Evolutionary conservation across 805 yeast species (phyloP), one percentile per base, ranked within the genome.

Genomic region (Kodamaea laetipori): DNA sequence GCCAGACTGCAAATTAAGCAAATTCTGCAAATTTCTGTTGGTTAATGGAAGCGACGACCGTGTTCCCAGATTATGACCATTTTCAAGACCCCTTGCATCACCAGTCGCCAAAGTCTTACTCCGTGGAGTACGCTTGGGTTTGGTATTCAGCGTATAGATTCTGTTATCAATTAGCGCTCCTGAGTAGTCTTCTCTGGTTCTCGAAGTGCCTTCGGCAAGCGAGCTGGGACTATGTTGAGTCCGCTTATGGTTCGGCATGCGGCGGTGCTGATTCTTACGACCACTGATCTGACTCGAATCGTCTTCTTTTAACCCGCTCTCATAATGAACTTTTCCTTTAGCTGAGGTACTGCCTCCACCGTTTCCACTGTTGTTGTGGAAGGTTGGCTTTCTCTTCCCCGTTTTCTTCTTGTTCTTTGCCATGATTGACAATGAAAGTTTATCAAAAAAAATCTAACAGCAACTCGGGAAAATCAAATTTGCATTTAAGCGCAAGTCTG

Each of bases 81-180:
- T 21, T 8, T 21, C 24, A 21, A 21, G 6, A 21, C 8, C 24
- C 24, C 8, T 21, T 8, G 6, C 8, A 8, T 21, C 24, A 8
- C 8, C 24, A 6, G 24, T 21, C 8, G 24, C 24, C 24, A 21
- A 21, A 21, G 24, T 21, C 24, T 21, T 21, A 8, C 24, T 6
- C n/a, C 6, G 11, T 3, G 34, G 17, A 30, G 34, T 13, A 19
- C 39, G 37, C 11, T 33, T 38, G 9, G 31, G 37, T 13, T 41
- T 41, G 18, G 32, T 15, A 4, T 15, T 15, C 8, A 32, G 15
- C 42, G 63, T 61, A 21, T 56, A 50, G 33, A 48, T 48, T 26
- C 71, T 47, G 46, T 66, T 68, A 44, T 67, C 73, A 21, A 62
- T 57, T 41, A 44, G 64, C 1, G 59, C 57, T n/a, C 55, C 58